Evolutionary conservation across 805 yeast genomes (phyloP).

Genomic region (Cyberlindnera misumaiensis): DNA sequence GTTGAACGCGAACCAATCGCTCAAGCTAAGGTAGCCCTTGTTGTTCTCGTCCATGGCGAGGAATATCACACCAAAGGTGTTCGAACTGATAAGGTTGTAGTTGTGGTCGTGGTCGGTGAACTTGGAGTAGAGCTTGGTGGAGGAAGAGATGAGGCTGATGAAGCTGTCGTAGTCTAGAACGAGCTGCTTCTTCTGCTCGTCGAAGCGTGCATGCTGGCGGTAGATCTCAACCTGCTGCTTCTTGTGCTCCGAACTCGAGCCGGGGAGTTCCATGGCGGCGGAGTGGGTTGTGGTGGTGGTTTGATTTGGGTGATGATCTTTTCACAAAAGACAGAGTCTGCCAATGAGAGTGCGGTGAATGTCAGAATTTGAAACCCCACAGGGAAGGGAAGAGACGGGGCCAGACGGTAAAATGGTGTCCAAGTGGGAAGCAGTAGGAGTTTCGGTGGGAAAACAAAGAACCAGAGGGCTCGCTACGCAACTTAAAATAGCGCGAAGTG

Average conservation of each 20-base stretch:
- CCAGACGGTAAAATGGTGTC: no score
- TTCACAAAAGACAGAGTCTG: no score
- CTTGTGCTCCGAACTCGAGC: conserved; percentile 30
- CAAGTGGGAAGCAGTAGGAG: no score
- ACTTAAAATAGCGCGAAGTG: not conserved
- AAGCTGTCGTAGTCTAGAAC: conserved; percentile 31
- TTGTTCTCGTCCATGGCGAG: conserved; percentile 68
- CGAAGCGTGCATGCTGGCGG: conserved; percentile 33
- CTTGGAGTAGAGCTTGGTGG: conserved; percentile 13
- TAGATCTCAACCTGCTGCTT: conserved; percentile 36
- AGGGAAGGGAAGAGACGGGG: no score
- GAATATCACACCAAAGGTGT: conserved; percentile 67
- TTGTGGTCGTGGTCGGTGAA: conserved; percentile 27
- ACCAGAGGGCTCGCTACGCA: not conserved
- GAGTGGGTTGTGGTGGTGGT: not conserved
- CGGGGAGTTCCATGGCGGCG: conserved; percentile 29
- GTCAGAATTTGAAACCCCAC: no score
- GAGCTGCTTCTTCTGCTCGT: conserved; percentile 27
- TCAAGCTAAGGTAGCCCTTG: conserved; percentile 59
- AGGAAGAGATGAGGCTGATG: conserved; percentile 27
- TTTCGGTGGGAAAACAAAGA: no score
- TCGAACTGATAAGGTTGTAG: conserved; percentile 45
- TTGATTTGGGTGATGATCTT: no score
- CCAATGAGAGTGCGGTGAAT: no score
- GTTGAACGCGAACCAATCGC: conserved; percentile 73